Evolutionary conservation across 768 basidiomycete genomes (phyloP), one percentile per base, ranked within the genome.

Genomic region (Termitomyces bulborhizus): DNA sequence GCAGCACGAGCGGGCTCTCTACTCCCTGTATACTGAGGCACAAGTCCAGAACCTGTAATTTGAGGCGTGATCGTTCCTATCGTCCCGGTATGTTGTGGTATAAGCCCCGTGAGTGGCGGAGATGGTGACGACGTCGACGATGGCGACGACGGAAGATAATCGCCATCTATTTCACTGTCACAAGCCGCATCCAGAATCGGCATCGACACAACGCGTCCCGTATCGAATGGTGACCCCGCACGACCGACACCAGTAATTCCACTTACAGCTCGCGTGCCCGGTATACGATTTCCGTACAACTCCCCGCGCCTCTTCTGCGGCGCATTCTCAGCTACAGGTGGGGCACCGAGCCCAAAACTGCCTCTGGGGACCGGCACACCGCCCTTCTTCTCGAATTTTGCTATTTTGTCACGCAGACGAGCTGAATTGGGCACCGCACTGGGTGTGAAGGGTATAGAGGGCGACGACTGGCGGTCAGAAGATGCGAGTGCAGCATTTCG

Each of bases 331-430:
- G 75, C 66, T 26, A 68, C 65, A n/a, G 80, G 82, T 3, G 86
- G 85, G 11, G 79, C 80, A 15, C 85, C 85, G 59, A 87, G 70
- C 21, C 81, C 87, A 69, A 89, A 88, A 58, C 85, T 83, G 4
- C 85, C 85, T 47, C 86, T 75, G n/a, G 89, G 90, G 37, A 82
- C 80, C 15, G 89, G 89, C 0, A 84, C 75, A 11, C 83, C 87
- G 51, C 90, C 90, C 66, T 88, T 85, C 69, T 76, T 77, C 69
- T 92, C 90, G 55, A 92, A 92, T 58, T 80, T 83, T 21, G 89
- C 88, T 59, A 91, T 91, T 72, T 82, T 90, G 66, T 86, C 88
- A 21, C 80, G 71, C 34, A 79, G 65, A 7, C 62, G 69, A 31
- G 66, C 64, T 40, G 63, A 60, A 46, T 60, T 57, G 36, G 65